These are phyloP conservation scores for Meyerozyma elateridarum DNA, from an alignment of 1,139 yeast genomes.

Conservation along the genomic window DNA sequence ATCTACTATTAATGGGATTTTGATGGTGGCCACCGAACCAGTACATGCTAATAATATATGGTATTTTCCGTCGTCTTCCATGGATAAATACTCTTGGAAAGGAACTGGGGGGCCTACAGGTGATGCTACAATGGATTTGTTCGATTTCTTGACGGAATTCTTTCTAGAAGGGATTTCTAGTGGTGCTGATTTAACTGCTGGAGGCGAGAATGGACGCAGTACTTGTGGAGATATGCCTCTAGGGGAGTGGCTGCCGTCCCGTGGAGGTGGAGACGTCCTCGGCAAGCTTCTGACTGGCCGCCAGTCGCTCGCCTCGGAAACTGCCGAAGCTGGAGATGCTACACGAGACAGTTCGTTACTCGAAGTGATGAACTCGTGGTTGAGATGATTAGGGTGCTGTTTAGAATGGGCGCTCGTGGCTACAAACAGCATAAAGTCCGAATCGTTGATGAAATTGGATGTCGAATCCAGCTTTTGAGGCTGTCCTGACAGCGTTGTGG, in stretches of 20 bases:
- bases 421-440: conserved; percentile 13
- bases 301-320: too few relatives aligned
- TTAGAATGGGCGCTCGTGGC: conserved; percentile 8
- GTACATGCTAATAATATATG: conserved; percentile 90
- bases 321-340: conserved; percentile 11
- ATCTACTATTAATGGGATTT: conserved; percentile 81
- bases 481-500: conserved; percentile 15
- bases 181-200: conserved; percentile 11
- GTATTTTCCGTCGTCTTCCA: conserved; percentile 73
- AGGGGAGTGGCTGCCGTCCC: conserved; percentile 4
- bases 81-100: conserved; percentile 63
- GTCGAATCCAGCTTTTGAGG: conserved; percentile 10
- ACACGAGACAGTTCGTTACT: conserved; percentile 12
- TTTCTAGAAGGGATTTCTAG: conserved; percentile 8
- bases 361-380: conserved; percentile 7
- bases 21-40: conserved; percentile 94
- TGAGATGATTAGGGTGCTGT: conserved; percentile 6
- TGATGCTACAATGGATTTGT: conserved; percentile 36
- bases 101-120: conserved; percentile 71
- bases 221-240: too few relatives aligned
- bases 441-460: conserved; percentile 8
- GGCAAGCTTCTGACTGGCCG: too few relatives aligned
- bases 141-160: conserved; percentile 15
- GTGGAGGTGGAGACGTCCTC: conserved; percentile 13
- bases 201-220: conserved; percentile 6